These are phyloP conservation scores for Begonia loranthoides DNA, from an alignment of 306 rosid species.

Conservation along the genomic window DNA sequence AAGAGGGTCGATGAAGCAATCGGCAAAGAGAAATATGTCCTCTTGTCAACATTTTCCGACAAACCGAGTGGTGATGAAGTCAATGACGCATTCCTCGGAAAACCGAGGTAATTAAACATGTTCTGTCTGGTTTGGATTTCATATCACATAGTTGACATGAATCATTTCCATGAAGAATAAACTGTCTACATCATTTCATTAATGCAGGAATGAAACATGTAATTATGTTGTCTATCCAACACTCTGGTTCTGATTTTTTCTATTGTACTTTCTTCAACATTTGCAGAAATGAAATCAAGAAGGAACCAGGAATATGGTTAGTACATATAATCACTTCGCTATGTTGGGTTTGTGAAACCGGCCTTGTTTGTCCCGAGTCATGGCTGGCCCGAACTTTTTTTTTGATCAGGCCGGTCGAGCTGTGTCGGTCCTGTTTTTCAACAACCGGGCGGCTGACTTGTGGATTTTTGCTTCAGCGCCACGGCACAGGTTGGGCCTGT, in stretches of 20 bases:
- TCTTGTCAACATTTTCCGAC: conserved; percentile 41
- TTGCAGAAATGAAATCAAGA: conserved; percentile 38
- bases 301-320: conserved; percentile 58
- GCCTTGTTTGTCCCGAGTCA: not conserved
- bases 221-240: not conserved
- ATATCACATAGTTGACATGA: no score
- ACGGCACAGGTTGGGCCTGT: no score
- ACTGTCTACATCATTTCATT: not conserved
- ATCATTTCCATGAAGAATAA: no score
- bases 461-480: no score
- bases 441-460: no score
- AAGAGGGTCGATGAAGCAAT: conserved; percentile 68
- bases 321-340: conserved; percentile 5
- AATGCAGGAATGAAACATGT: not conserved
- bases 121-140: not conserved
- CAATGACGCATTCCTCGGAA: conserved; percentile 61
- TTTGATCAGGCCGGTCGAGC: no score
- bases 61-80: conserved; percentile 61
- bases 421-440: no score
- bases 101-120: conserved; percentile 29
- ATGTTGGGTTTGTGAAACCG: not conserved
- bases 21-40: conserved; percentile 57
- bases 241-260: not conserved
- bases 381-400: no score
- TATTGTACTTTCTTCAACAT: conserved; percentile 2